Conservation (phyloP, 2,329 filamentous ascomycete species). For the Phialophora verrucosa region DNA sequence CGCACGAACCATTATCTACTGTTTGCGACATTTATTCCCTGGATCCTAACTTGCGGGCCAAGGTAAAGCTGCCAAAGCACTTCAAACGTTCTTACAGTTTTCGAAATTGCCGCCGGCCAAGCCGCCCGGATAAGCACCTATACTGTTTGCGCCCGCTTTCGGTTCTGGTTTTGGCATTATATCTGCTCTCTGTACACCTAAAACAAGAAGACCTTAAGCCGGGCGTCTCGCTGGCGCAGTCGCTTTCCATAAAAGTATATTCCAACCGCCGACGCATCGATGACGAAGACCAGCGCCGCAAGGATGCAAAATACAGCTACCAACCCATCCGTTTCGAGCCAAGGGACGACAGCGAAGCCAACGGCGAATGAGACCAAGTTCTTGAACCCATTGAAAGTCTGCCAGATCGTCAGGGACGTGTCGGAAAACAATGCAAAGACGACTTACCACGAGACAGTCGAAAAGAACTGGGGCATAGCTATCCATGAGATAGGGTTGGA, state of each 20-base stretch:
- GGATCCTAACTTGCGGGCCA: too few relatives aligned
- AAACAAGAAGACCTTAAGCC: slow-evolving; percentile 1
- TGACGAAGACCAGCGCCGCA: neutral
- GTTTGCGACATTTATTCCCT: too few relatives aligned
- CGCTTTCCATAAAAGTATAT: slow-evolving; percentile 3
- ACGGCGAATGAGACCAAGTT: slow-evolving; percentile 22
- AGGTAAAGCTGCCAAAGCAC: too few relatives aligned
- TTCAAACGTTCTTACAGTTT: too few relatives aligned
- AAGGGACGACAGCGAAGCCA: slow-evolving; percentile 17
- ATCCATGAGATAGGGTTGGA: slow-evolving; percentile 13
- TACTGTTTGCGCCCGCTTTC: too few relatives aligned
- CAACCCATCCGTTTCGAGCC: slow-evolving; percentile 12
- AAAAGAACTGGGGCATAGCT: neutral
- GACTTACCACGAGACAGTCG: neutral
- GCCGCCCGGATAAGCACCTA: too few relatives aligned
- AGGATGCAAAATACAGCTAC: neutral
- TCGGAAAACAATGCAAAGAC: neutral
- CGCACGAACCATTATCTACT: too few relatives aligned
- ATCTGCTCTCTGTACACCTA: slow-evolving; percentile 28
- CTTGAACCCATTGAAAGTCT: slow-evolving; percentile 24
- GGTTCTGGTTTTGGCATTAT: too few relatives aligned
- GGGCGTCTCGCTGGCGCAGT: neutral
- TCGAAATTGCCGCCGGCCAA: too few relatives aligned
- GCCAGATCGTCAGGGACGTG: neutral
- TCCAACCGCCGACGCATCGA: neutral